Percentiles rank a stretch among this genome's conserved stretches.
Evolutionary conservation across 345 rosid genomes (phyloP).

Genomic region (rapeseed (Brassica napus)): DNA sequence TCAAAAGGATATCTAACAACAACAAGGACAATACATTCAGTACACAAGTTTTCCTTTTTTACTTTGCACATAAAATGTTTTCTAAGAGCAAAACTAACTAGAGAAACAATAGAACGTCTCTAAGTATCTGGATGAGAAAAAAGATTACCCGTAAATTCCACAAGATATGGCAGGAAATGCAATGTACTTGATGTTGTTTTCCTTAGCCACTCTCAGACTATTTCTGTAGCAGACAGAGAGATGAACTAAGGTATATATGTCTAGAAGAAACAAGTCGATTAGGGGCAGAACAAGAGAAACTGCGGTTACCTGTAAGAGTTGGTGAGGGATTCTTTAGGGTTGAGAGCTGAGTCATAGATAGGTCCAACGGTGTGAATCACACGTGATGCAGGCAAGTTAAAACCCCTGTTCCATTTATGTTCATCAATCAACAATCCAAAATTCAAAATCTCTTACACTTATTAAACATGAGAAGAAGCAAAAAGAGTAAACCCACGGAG

Average conservation of each 20-base stretch:
- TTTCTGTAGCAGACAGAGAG: constrained; percentile 50
- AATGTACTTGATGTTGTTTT: constrained; percentile 64
- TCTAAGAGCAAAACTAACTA: neutral
- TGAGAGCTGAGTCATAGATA: constrained; percentile 48
- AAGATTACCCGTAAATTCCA: constrained; percentile 66
- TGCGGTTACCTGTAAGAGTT: constrained; percentile 78
- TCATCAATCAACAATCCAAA: constrained; percentile 14
- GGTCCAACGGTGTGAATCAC: constrained; percentile 93
- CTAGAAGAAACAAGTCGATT: neutral
- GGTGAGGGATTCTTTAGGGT: constrained; percentile 55
- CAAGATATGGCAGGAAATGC: constrained; percentile 92
- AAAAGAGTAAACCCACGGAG: constrained; percentile 47
- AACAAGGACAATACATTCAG: neutral
- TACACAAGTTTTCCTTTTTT: neutral
- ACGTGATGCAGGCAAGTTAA: constrained; percentile 67
- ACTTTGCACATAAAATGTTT: neutral
- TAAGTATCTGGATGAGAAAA: neutral
- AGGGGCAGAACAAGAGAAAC: no score
- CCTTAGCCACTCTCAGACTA: constrained; percentile 68
- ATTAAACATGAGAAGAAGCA: neutral
- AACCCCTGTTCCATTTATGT: constrained; percentile 56
- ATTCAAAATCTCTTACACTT: no score
- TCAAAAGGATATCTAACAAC: constrained; percentile 72
- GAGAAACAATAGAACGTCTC: neutral
- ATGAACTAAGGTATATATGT: neutral